A percentile compares a stretch with the other conserved stretches of the same genome.
Conservation (phyloP, 192 early-diverging fungal species). For the Entomortierella chlamydospora region DNA sequence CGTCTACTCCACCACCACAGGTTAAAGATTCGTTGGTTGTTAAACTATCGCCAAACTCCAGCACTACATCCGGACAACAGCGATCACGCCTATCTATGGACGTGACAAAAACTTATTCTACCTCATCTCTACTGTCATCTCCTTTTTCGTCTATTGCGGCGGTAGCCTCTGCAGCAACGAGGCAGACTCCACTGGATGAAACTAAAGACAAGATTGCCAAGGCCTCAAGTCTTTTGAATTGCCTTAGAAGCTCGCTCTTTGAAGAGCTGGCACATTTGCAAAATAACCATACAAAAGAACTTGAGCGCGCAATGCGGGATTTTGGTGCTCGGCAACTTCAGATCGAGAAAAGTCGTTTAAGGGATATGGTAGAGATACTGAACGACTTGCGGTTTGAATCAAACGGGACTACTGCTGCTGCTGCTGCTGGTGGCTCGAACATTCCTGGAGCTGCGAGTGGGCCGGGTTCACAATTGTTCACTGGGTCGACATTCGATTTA, state of each 20-base stretch:
- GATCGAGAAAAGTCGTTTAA: constrained; percentile 48
- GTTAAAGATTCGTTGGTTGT: neutral
- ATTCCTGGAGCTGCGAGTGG: neutral
- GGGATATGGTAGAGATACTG: constrained; percentile 52
- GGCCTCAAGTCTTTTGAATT: constrained; percentile 54
- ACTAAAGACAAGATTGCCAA: constrained; percentile 54
- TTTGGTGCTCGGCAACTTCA: constrained; percentile 43
- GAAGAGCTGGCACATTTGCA: constrained; percentile 64
- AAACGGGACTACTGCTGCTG: neutral
- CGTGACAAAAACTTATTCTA: constrained; percentile 27
- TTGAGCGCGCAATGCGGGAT: constrained; percentile 45
- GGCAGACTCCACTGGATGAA: constrained; percentile 29
- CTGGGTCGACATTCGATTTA: constrained; percentile 12
- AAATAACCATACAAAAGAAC: constrained; percentile 51
- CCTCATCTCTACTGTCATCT: constrained; percentile 37
- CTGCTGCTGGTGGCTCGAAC: neutral
- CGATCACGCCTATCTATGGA: constrained; percentile 14
- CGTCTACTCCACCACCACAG: neutral
- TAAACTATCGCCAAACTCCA: constrained; percentile 4
- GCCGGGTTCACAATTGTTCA: constrained; percentile 1
- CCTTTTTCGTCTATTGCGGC: constrained; percentile 56
- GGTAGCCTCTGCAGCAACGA: constrained; percentile 45
- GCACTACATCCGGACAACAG: neutral
- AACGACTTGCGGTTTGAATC: constrained; percentile 34
- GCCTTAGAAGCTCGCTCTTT: constrained; percentile 58